Conservation (phyloP, 306 rosid genomes). For the Hippophae gyantsensis region DNA sequence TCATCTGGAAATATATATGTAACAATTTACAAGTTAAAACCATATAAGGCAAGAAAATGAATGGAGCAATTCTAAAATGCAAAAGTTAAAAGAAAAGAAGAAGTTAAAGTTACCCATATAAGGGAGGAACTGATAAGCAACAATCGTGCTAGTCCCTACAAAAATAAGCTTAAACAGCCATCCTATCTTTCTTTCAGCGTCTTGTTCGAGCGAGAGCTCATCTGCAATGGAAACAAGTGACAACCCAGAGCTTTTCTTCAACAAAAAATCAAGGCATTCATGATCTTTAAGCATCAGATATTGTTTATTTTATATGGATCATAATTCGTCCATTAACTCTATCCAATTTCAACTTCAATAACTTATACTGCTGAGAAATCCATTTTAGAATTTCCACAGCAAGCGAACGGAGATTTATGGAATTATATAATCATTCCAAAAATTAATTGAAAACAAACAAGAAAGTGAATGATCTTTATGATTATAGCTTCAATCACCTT, state of each 20-base stretch:
- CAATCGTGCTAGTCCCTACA: conserved; percentile 56
- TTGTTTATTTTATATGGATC: no score
- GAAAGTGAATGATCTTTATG: no score
- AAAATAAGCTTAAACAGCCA: conserved; percentile 72
- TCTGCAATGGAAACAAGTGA: conserved; percentile 35
- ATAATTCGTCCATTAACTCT: no score
- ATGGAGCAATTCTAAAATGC: background rate
- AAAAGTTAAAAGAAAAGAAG: background rate
- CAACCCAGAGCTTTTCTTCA: no score
- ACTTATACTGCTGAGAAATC: no score
- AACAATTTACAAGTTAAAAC: conserved; percentile 1
- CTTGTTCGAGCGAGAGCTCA: conserved; percentile 50
- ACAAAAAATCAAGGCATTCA: background rate
- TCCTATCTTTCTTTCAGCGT: conserved; percentile 75
- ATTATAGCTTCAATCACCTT: conserved; percentile 30
- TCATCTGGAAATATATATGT: conserved; percentile 42
- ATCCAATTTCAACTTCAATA: no score
- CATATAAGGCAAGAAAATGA: conserved; percentile 19
- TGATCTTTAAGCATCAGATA: background rate
- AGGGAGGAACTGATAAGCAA: conserved; percentile 81
- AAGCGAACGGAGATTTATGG: no score
- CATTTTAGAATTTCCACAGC: no score
- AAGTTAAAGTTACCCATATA: conserved; percentile 43
- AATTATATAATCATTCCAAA: no score
- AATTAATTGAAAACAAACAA: no score